Percentiles rank a stretch among this genome's conserved stretches.
phyloP scores from a whole-genome alignment of 2,329 filamentous ascomycete species.

The Aspergillus novofumigatus region DNA sequence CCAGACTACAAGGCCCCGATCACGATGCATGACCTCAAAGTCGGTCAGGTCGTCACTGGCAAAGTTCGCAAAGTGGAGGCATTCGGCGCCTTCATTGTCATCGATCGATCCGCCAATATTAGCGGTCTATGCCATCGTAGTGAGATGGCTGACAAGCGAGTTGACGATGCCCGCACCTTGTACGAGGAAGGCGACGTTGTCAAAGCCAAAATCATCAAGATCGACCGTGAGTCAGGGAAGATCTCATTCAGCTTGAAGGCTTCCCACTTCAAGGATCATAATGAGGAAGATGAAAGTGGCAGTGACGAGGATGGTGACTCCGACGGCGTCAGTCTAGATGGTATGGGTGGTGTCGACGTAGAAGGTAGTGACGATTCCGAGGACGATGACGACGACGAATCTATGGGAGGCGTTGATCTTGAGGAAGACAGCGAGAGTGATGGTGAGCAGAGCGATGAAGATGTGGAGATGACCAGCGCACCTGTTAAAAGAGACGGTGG shows the following conservation, averaged over 20 bases:
- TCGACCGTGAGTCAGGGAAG: slow-evolving; percentile 70
- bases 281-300: slow-evolving; percentile 45
- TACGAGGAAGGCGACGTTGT: slow-evolving; percentile 90
- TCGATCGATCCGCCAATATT: slow-evolving; percentile 82
- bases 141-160: slow-evolving; percentile 79
- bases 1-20: slow-evolving; percentile 69
- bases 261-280: slow-evolving; percentile 71
- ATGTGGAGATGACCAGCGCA: slow-evolving; percentile 39
- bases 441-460: slow-evolving; percentile 41
- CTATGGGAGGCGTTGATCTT: slow-evolving; percentile 44
- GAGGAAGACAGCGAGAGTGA: slow-evolving; percentile 42
- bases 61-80: slow-evolving; percentile 92
- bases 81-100: slow-evolving; percentile 88
- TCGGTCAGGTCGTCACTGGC: slow-evolving; percentile 79
- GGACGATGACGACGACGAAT: slow-evolving; percentile 32
- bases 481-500: slow-evolving; percentile 45
- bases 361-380: slow-evolving; percentile 36
- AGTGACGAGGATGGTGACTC: slow-evolving; percentile 45
- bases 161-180: slow-evolving; percentile 81
- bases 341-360: slow-evolving; percentile 27
- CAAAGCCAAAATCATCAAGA: slow-evolving; percentile 79
- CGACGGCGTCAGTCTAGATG: slow-evolving; percentile 27
- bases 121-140: slow-evolving; percentile 90
- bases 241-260: slow-evolving; percentile 91
- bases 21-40: slow-evolving; percentile 71